A percentile compares a stretch with the other conserved stretches of the same genome.
Conservation (phyloP, 2,329 filamentous ascomycete species). For the Colletotrichum lupini region DNA sequence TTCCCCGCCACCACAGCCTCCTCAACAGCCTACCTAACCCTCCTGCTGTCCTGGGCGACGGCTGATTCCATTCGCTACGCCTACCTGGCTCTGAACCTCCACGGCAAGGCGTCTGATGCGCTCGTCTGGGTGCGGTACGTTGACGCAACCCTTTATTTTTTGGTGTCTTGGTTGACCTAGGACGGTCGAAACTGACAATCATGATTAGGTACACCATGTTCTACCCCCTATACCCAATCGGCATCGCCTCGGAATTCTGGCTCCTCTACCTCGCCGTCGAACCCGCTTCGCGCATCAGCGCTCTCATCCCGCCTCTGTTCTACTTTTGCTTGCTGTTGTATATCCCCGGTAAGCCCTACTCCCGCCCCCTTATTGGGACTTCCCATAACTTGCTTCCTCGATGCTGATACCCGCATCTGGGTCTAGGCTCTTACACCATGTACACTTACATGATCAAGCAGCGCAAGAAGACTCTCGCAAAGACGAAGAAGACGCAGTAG, state of each 20-base stretch:
- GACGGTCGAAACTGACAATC: too few relatives aligned
- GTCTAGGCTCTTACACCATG: constrained; percentile 73
- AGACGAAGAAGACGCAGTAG: constrained; percentile 37
- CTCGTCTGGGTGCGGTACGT: constrained; percentile 77
- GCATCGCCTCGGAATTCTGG: constrained; percentile 87
- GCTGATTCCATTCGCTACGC: constrained; percentile 94
- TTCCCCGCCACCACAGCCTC: constrained; percentile 74
- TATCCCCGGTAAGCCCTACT: constrained; percentile 74
- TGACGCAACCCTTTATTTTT: too few relatives aligned
- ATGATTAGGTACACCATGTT: constrained; percentile 74
- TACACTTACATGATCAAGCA: constrained; percentile 97
- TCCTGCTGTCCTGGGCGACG: constrained; percentile 88
- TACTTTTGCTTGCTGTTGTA: constrained; percentile 78
- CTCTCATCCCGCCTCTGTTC: constrained; percentile 67
- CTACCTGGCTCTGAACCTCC: constrained; percentile 84
- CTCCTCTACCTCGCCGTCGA: constrained; percentile 78
- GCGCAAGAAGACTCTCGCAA: constrained; percentile 80
- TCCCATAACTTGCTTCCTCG: neutral
- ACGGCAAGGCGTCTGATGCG: constrained; percentile 68
- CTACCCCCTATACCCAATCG: constrained; percentile 90
- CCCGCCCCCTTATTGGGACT: too few relatives aligned
- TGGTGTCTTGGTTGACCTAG: too few relatives aligned
- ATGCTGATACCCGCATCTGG: neutral
- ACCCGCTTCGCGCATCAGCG: constrained; percentile 62
- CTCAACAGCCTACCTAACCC: constrained; percentile 71